Base-by-base conservation (phyloP, 2,329 filamentous ascomycete species). In the Colletotrichum caudatum region DNA sequence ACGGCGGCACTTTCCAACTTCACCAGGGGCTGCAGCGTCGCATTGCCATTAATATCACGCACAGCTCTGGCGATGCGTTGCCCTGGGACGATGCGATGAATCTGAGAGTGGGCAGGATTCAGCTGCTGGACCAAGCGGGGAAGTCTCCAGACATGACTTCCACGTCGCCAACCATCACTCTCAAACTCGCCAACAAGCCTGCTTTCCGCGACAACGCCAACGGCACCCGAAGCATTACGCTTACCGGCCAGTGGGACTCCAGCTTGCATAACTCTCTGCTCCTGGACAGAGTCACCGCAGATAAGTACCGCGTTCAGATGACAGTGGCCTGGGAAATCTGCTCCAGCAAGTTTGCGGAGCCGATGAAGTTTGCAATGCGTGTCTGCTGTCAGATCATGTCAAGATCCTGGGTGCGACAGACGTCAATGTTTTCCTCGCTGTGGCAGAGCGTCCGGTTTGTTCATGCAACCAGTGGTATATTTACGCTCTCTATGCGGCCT, bases 181-280 rank as follows among this genome's bases (percentile, higher is more conserved):
- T 99, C 48, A 94, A 94, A 77, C 86, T 97, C 57, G 87, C 94
- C 3, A 89, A 92, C 41, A 90, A 92, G 59, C 95, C 96, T 0
- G 87, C 91, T 67, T 92, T 97, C 74, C 93, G 92, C 74, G 91
- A 93, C 69, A 97, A 98, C 78, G 90, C 93, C 33, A 97, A 98
- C 79, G 96, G 96, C 48, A 98, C 95, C 0, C 92, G 91, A 46
- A 94, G 92, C 79, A 91, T 98, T 48, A 95, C 92, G 1, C 86
- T 98, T 54, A 88, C 92, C n/a, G 94, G 93, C 0, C 95, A 98
- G 78, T 99, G 96, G 96, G 96, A 99, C 79, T 98, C 95, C 0
- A 97, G 94, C 77, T 86, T 96, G 75, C 96, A 99, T 81, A 91
- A 91, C 74, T 98, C 96, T 7, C 85, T 97, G n/a, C 86, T 98